Base-by-base conservation (phyloP, 164 flowering plant genomes). In the Cinnamomum micranthum region DNA sequence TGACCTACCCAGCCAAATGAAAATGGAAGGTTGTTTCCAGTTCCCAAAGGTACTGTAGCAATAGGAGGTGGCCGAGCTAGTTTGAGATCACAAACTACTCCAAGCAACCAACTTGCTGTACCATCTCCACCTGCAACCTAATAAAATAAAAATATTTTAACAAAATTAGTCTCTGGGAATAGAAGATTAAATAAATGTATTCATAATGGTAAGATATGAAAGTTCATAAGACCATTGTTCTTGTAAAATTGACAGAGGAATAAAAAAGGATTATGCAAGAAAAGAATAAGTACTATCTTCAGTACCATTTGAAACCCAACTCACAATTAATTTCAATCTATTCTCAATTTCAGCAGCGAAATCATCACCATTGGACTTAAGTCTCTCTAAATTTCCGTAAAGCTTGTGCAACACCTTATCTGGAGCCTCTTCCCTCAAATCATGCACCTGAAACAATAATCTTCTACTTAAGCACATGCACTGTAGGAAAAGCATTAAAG, bases 111-210 rank as follows among this genome's bases (percentile, higher is more conserved):
- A 68, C 95, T 79, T 50, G 95, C 98, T 20, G 98, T 95, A 17
- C 98, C 98, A 86, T 95, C 98, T 65, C 97, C 98, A 74, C 98
- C 98, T 24, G 98, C 98, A 83, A 92, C 97, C 98, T 94, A 80
- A 75, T 74, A 12, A 81, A 51, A 77, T 60, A 58, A 20, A 13
- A 15, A 14, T 52, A 59, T 19, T 2, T 50, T 14, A n/a, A 47
- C 41, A 66, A 20, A 69, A 69, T 17, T 51, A 69, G 20, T 20
- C 41, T 3, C 20, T 7, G 28, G 14, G 11, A 47, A 51, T 35
- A 55, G 10, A 25, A 28, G 69, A 31, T 35, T 14, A 66, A 31
- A 66, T 31, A 31, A 31, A 6, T 22, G 14, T 4, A 10, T 66
- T 66, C 33, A 27, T 1, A 3, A 1, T 66, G 9, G 24, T 25